Percentiles rank a stretch among this genome's conserved stretches.
phyloP scores from a whole-genome alignment of 768 basidiomycete species.

The Leccinum variicolor region DNA sequence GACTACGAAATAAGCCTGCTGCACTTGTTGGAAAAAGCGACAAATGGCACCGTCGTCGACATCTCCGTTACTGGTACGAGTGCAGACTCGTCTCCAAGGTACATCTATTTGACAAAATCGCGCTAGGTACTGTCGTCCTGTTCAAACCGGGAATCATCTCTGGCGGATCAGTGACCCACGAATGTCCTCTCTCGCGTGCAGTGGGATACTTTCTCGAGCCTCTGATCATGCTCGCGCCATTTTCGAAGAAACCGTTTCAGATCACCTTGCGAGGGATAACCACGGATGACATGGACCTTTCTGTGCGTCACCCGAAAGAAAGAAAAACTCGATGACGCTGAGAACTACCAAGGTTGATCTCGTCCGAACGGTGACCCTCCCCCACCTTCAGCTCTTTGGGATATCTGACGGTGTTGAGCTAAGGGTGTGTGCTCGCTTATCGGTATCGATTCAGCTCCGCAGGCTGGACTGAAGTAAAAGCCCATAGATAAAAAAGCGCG shows the following conservation, averaged over 20 bases:
- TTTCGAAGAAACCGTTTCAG: constrained; percentile 82
- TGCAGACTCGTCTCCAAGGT: background rate
- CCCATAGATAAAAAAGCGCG: constrained; percentile 89
- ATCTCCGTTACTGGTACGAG: constrained; percentile 88
- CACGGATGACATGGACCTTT: constrained; percentile 88
- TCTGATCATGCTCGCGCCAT: constrained; percentile 85
- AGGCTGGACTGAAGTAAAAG: background rate
- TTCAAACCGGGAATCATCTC: constrained; percentile 90
- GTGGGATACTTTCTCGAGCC: constrained; percentile 96
- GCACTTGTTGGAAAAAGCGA: constrained; percentile 82
- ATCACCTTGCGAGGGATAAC: constrained; percentile 88
- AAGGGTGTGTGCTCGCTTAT: constrained; percentile 46
- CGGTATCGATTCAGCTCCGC: background rate
- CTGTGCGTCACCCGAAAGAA: constrained; percentile 45
- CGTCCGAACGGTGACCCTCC: constrained; percentile 85
- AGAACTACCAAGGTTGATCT: constrained; percentile 65
- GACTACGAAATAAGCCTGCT: constrained; percentile 93
- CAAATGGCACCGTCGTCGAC: constrained; percentile 93
- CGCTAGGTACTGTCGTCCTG: constrained; percentile 81
- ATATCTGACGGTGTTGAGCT: constrained; percentile 89
- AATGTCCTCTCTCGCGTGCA: constrained; percentile 84
- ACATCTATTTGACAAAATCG: constrained; percentile 1
- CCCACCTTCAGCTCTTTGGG: constrained; percentile 87
- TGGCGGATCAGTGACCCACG: constrained; percentile 78
- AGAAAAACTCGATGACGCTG: constrained; percentile 9